A percentile compares a stretch with the other conserved stretches of the same genome.
These are phyloP conservation scores for Ulota crispa DNA, from an alignment of 225 moss, liverwort and hornwort species.

Conservation along the genomic window DNA sequence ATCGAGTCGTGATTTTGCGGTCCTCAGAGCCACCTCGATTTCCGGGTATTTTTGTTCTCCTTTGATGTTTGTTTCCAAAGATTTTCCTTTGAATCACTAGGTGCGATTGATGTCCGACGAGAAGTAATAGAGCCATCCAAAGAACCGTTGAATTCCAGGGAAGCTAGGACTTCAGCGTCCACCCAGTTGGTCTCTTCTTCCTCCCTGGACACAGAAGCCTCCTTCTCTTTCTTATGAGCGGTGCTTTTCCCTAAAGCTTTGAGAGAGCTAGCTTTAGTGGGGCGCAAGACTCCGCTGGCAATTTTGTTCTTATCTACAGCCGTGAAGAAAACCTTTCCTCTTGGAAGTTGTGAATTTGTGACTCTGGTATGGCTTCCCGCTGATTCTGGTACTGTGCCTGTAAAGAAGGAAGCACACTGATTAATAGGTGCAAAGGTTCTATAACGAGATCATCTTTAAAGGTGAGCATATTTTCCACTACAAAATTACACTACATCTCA, in stretches of 20 bases:
- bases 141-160: constrained; percentile 46
- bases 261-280: constrained; percentile 51
- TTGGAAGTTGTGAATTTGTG: constrained; percentile 31
- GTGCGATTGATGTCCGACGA: constrained; percentile 44
- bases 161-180: constrained; percentile 43
- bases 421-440: not conserved
- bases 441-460: not conserved
- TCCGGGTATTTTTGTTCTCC: constrained; percentile 41
- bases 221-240: constrained; percentile 29
- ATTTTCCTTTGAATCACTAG: constrained; percentile 39
- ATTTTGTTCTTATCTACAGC: constrained; percentile 45
- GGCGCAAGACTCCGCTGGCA: constrained; percentile 41
- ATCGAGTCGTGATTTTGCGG: not conserved
- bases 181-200: constrained; percentile 45
- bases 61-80: constrained; percentile 27
- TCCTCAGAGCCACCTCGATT: constrained; percentile 51
- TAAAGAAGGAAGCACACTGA: not conserved
- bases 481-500: not conserved
- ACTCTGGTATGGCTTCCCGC: constrained; percentile 50
- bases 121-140: constrained; percentile 39
- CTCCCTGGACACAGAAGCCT: constrained; percentile 11
- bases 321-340: constrained; percentile 33
- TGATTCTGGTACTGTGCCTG: constrained; percentile 48
- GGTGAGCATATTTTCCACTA: not conserved
- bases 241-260: constrained; percentile 36